Evolutionary conservation across 164 flowering plant species (phyloP), one percentile per base, ranked within the genome.

Genomic region (Dillenia suffruticosa): DNA sequence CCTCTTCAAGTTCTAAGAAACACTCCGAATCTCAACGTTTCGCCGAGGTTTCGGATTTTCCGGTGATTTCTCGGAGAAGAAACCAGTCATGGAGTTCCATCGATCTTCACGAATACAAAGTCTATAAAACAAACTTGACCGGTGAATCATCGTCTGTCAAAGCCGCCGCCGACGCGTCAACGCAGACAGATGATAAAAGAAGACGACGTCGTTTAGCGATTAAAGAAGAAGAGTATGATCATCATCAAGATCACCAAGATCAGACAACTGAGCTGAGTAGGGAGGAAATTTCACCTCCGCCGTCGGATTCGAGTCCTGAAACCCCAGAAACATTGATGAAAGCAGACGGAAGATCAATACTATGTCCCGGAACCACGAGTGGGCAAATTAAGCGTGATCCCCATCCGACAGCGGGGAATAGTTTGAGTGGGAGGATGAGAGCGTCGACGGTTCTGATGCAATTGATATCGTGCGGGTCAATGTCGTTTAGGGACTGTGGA

Each of bases 291-390:
- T 88, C 96, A 6, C 96, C 98, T 13, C 96, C 97, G 15, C 96
- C 92, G 62, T 83, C 92, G 12, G 86, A 90, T 63, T 87, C 98
- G 8, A 93, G 98, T 58, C 94, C 97, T 2, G 98, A 90, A 61
- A 86, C 95, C 1, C 76, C 88, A 26, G 96, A 88, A 63, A 63
- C 96, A 0, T 54, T 90, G 69, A 81, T 92, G 76, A 86, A 88
- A 67, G 87, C 90, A 0, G 90, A 90, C 44, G 77, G 81, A 13
- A 70, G 86, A 46, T 61, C 79, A 62, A 44, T 77, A 13, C 49
- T 72, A 40, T 40, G 71, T 56, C 2, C 65, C 13, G 46, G 58
- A 46, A n/a, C 26, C 48, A 44, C 52, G 24, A 68, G 59, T n/a
- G 72, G 54, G 45, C 61, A 54, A 14, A 75, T 60, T 48, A 54